Percentiles rank a stretch among this genome's conserved stretches.
Evolutionary conservation across 2,329 filamentous ascomycete species (phyloP).

Genomic region (Scolecobasidium constrictum): DNA sequence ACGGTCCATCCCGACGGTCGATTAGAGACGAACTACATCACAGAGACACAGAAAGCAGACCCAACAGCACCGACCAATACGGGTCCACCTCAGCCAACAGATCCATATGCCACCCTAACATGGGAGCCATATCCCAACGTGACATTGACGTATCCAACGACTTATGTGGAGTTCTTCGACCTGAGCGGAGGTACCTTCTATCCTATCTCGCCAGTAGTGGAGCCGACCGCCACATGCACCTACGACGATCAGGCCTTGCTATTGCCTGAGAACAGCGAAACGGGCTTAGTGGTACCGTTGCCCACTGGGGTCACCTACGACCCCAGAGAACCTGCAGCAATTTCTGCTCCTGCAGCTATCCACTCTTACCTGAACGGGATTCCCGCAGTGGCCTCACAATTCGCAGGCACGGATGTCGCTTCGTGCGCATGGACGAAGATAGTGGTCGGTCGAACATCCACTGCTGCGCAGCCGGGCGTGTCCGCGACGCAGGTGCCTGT

Average conservation of each 20-base stretch:
- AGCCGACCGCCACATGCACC: background rate
- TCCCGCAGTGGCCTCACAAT: conserved; percentile 4
- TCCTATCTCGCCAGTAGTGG: background rate
- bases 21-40: conserved; percentile 8
- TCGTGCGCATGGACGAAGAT: conserved; percentile 6
- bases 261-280: background rate
- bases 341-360: conserved; percentile 3
- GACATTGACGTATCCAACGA: conserved; percentile 8
- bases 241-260: background rate
- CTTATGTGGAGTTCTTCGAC: conserved; percentile 2
- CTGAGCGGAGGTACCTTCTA: conserved; percentile 2
- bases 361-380: conserved; percentile 3
- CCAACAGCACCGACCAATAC: background rate
- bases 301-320: background rate
- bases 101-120: conserved; percentile 5
- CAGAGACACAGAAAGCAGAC: conserved; percentile 2
- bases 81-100: background rate
- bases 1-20: conserved; percentile 6
- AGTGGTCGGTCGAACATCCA: background rate
- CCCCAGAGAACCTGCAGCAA: background rate
- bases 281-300: conserved; percentile 2
- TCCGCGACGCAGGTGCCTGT: background rate
- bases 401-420: conserved; percentile 1
- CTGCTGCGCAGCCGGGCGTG: background rate
- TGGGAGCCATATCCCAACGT: background rate